Evolutionary conservation across 2,329 filamentous ascomycete species (phyloP), one percentile per base, ranked within the genome.

Genomic region (Aschersonia sp.): DNA sequence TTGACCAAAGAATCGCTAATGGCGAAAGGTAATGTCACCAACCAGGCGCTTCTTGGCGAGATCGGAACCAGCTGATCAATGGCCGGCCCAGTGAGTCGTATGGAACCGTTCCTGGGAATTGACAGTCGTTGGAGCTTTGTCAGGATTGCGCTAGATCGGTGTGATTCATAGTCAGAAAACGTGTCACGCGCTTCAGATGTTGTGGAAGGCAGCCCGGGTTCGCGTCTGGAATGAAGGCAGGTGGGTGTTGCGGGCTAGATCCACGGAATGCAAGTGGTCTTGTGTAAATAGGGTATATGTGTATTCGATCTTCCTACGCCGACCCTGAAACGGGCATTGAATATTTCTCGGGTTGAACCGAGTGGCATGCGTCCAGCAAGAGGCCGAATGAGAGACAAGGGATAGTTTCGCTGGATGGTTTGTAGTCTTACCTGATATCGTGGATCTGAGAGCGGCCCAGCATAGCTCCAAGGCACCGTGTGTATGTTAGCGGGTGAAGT

Each of bases 221-320:
- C 50, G 51, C 47, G 53, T 50, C 48, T 56, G 55, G 55, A 57
- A 57, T 57, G 56, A 46, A 51, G 48, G 49, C 43, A 49, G 48
- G 49, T 44, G 42, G 48, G 47, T 44, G 35, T 37, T 32, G 40
- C 11, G 40, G 49, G 47, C 51, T 48, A n/a, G 44, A 50, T 46
- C 44, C 40, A 50, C 48, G 53, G 51, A 51, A 50, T 49, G 49
- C 46, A 49, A 43, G 30, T 22, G 22, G 22, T 22, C 22, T 22
- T 22, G 22, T 22, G 22, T 22, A 22, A 22, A 22, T 22, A 22
- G 22, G 22, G 22, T 22, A 22, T 22, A 22, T 22, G 22, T 22
- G 22, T 22, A 22, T 22, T 22, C 22, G 22, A 22, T 22, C 35
- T 43, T 14, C 43, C 39, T 11, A 41, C 39, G 29, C 11, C 22